These are phyloP conservation scores for Neltuma alba DNA, from an alignment of 306 rosid genomes.

Conservation along the genomic window DNA sequence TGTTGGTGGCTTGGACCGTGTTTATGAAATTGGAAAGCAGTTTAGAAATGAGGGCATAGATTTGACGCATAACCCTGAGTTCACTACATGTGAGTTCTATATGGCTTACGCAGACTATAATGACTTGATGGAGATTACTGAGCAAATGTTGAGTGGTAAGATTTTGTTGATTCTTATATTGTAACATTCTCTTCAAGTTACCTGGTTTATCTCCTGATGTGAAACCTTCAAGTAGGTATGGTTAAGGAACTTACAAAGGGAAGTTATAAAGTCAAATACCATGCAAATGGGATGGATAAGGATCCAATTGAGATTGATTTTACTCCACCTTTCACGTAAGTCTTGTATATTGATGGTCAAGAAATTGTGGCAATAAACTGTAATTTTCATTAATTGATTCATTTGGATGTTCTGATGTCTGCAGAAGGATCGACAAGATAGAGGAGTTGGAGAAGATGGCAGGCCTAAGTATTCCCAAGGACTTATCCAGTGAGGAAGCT, in stretches of 20 bases:
- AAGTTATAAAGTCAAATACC: conserved; percentile 78
- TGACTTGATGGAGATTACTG: conserved; percentile 86
- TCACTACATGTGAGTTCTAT: conserved; percentile 95
- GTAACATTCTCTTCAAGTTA: conserved; percentile 9
- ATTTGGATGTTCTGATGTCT: conserved; percentile 34
- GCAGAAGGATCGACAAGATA: conserved; percentile 93
- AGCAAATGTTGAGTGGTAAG: conserved; percentile 88
- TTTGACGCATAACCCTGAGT: conserved; percentile 96
- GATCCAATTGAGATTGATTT: conserved; percentile 78
- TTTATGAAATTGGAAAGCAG: conserved; percentile 98
- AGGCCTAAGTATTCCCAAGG: conserved; percentile 76
- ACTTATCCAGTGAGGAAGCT: conserved; percentile 76
- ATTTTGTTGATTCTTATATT: background rate
- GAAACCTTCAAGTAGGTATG: conserved; percentile 61
- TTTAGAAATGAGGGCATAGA: conserved; percentile 98
- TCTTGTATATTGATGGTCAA: conserved; percentile 4
- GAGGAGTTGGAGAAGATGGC: conserved; percentile 82
- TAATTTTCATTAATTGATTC: conserved; percentile 13
- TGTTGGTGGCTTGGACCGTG: conserved; percentile 97
- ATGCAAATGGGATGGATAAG: conserved; percentile 73
- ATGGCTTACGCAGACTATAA: conserved; percentile 90
- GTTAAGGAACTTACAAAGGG: conserved; percentile 83
- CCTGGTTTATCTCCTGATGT: conserved; percentile 32
- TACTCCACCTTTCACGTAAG: conserved; percentile 76
- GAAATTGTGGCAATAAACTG: background rate